These are phyloP conservation scores for Priceomyces fermenticarens DNA, from an alignment of 805 yeast genomes.

Conservation along the genomic window DNA sequence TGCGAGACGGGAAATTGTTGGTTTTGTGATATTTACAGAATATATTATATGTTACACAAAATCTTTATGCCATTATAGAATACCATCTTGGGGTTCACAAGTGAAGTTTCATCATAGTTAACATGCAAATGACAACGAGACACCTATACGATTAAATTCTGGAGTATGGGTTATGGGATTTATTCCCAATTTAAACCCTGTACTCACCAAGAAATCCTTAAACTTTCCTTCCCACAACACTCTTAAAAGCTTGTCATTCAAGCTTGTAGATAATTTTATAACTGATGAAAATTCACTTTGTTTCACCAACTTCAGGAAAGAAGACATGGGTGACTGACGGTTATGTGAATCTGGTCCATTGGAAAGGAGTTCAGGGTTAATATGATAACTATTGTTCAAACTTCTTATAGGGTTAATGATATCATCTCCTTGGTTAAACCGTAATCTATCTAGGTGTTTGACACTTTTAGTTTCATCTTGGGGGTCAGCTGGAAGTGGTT, in stretches of 20 bases:
- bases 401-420: slow-evolving; percentile 24
- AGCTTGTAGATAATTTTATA: slow-evolving; percentile 67
- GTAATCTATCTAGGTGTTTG: too few relatives aligned
- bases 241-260: slow-evolving; percentile 58
- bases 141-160: slow-evolving; percentile 50
- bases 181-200: slow-evolving; percentile 60
- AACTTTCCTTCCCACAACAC: slow-evolving; percentile 86
- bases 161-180: slow-evolving; percentile 40
- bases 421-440: background rate
- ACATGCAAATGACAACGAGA: slow-evolving; percentile 62
- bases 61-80: background rate
- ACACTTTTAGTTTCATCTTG: too few relatives aligned
- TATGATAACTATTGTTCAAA: slow-evolving; percentile 22
- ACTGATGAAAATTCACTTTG: slow-evolving; percentile 65
- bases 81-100: background rate
- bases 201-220: slow-evolving; percentile 72
- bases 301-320: slow-evolving; percentile 49
- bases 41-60: background rate
- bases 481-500: background rate
- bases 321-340: slow-evolving; percentile 43
- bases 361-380: slow-evolving; percentile 22
- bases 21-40: slow-evolving; percentile 1
- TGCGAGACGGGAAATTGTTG: background rate
- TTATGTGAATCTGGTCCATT: background rate
- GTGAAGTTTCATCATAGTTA: slow-evolving; percentile 14